Evolutionary conservation across 2,329 filamentous ascomycete genomes (phyloP).

Genomic region (Drechmeria coniospora): DNA sequence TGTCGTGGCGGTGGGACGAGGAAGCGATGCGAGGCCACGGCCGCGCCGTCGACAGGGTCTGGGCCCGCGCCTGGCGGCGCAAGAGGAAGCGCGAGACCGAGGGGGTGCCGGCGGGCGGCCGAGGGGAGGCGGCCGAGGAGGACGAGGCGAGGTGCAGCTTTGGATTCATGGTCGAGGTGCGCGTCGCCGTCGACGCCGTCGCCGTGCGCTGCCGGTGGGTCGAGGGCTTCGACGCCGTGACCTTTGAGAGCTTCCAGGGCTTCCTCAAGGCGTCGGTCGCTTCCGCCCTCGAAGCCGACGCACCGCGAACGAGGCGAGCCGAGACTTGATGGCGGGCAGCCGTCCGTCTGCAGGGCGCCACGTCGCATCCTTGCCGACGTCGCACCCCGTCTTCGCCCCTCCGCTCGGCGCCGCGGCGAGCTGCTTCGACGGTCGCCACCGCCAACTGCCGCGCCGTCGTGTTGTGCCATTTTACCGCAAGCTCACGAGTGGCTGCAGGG

Average conservation of each 20-base stretch:
- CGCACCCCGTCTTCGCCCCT: no score
- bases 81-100: conserved; percentile 34
- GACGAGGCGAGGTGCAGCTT: conserved; percentile 26
- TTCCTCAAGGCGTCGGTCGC: conserved; percentile 43
- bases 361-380: no score
- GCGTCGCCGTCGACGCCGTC: conserved; percentile 22
- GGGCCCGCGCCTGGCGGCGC: conserved; percentile 59
- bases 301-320: no score
- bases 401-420: no score
- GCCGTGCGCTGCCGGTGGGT: conserved; percentile 43
- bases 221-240: conserved; percentile 53
- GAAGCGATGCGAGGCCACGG: conserved; percentile 40
- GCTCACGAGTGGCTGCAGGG: no score
- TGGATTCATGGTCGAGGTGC: conserved; percentile 42
- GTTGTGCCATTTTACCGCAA: no score
- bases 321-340: no score
- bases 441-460: no score
- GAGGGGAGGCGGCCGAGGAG: conserved; percentile 8
- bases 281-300: no score
- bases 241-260: conserved; percentile 81
- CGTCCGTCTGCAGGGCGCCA: no score
- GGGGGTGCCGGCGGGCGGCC: conserved; percentile 17
- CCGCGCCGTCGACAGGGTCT: conserved; percentile 55
- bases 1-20: conserved; percentile 47
- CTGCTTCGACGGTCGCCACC: no score